phyloP scores from a whole-genome alignment of 805 yeast genomes.

The Blastobotrys robertii region DNA sequence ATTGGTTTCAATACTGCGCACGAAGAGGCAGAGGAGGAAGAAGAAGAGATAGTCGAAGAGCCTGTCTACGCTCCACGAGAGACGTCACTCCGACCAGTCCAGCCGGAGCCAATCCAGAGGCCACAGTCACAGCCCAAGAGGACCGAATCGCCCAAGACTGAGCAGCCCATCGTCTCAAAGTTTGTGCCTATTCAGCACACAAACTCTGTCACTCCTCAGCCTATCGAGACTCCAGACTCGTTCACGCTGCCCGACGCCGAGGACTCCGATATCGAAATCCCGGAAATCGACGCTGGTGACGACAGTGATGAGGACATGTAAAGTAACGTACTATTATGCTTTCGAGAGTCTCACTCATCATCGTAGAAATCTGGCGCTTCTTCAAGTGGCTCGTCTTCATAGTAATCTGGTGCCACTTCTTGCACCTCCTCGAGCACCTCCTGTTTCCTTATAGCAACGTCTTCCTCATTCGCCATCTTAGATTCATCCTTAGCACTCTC shows the following conservation, averaged over 20 bases:
- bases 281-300: slow-evolving; percentile 33
- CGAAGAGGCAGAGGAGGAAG: slow-evolving; percentile 1
- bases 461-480: no score
- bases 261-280: slow-evolving; percentile 42
- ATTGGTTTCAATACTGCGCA: slow-evolving; percentile 1
- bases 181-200: not conserved
- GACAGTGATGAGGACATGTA: slow-evolving; percentile 29
- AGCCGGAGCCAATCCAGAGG: not conserved
- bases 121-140: not conserved
- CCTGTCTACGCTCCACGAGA: not conserved
- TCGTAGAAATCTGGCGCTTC: not conserved
- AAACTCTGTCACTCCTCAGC: slow-evolving; percentile 1
- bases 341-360: not conserved
- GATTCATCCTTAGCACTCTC: not conserved
- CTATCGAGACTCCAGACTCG: slow-evolving; percentile 1
- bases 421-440: slow-evolving; percentile 7
- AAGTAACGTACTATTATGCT: not conserved
- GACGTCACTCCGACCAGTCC: not conserved
- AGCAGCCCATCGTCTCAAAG: not conserved
- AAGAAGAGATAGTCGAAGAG: not conserved
- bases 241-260: slow-evolving; percentile 2
- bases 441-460: not conserved
- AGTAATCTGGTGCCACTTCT: not conserved
- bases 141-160: not conserved
- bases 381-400: not conserved